These are phyloP conservation scores for Uncinocarpus reesii DNA, from an alignment of 2,329 filamentous ascomycete genomes.

Conservation along the genomic window DNA sequence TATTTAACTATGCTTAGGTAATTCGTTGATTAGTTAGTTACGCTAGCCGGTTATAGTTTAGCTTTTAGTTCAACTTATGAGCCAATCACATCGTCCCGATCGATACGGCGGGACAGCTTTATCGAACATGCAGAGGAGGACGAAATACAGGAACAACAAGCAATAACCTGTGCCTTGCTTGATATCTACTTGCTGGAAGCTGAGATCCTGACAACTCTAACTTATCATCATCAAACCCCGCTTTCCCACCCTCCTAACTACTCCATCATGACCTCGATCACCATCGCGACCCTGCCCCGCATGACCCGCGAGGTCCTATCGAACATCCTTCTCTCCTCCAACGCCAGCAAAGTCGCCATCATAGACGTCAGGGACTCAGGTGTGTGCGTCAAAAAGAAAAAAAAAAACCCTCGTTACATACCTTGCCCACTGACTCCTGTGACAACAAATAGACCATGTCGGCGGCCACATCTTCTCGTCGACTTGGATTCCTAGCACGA, in stretches of 20 bases:
- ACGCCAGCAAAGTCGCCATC: conserved; percentile 51
- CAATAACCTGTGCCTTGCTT: too few species aligned
- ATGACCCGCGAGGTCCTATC: conserved; percentile 62
- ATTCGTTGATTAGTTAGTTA: background rate
- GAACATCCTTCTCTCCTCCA: conserved; percentile 48
- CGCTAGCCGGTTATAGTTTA: too few species aligned
- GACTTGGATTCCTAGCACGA: conserved; percentile 61
- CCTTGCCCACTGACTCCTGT: too few species aligned
- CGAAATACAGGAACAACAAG: too few species aligned
- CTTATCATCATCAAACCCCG: background rate
- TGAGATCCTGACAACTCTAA: too few species aligned
- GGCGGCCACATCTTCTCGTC: conserved; percentile 79
- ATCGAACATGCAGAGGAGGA: too few species aligned
- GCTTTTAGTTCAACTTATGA: too few species aligned
- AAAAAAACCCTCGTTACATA: too few species aligned
- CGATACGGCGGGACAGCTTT: too few species aligned
- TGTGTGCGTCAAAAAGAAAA: conserved; percentile 28
- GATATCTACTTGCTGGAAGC: too few species aligned
- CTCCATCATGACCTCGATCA: conserved; percentile 43
- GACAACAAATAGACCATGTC: conserved; percentile 56
- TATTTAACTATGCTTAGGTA: background rate
- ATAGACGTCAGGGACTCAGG: conserved; percentile 83
- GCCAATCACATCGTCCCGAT: too few species aligned
- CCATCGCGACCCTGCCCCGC: conserved; percentile 53
- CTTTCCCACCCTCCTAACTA: background rate